Evolutionary conservation across 208 protist species (phyloP).

Genomic region (Trypanosoma cruzi): DNA sequence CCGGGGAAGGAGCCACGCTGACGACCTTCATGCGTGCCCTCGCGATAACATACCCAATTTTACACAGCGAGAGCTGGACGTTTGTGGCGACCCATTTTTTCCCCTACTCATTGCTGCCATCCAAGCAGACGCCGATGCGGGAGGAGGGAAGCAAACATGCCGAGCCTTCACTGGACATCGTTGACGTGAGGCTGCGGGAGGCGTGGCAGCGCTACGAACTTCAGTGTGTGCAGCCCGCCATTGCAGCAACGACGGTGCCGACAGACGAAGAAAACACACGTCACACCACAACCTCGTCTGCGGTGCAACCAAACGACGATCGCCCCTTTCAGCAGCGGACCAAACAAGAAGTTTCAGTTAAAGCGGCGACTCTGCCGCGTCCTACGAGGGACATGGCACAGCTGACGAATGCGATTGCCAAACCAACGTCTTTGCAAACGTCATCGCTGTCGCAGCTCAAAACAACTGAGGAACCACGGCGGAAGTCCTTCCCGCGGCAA

Average conservation of each 20-base stretch:
- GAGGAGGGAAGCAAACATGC: neutral
- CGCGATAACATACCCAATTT: conserved; percentile 6
- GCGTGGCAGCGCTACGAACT: conserved; percentile 19
- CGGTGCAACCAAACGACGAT: neutral
- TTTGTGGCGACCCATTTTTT: neutral
- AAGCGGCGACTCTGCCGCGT: no score
- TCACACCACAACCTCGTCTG: neutral
- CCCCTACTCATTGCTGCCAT: neutral
- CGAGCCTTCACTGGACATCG: conserved; percentile 6
- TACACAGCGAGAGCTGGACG: neutral
- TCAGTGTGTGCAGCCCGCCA: conserved; percentile 17
- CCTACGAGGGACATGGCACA: no score
- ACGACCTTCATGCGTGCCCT: conserved; percentile 26
- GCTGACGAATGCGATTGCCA: no score
- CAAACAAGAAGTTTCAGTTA: no score
- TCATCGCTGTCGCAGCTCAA: no score
- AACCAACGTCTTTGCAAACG: no score
- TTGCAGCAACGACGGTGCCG: neutral
- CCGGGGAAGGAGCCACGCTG: neutral
- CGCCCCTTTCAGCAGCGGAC: neutral
- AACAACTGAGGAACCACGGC: no score
- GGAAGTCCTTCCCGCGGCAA: no score
- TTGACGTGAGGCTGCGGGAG: conserved; percentile 16
- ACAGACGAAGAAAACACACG: neutral
- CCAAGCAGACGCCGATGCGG: neutral